Evolutionary conservation across 2,329 filamentous ascomycete species (phyloP).

Genomic region (Apiospora koreana): DNA sequence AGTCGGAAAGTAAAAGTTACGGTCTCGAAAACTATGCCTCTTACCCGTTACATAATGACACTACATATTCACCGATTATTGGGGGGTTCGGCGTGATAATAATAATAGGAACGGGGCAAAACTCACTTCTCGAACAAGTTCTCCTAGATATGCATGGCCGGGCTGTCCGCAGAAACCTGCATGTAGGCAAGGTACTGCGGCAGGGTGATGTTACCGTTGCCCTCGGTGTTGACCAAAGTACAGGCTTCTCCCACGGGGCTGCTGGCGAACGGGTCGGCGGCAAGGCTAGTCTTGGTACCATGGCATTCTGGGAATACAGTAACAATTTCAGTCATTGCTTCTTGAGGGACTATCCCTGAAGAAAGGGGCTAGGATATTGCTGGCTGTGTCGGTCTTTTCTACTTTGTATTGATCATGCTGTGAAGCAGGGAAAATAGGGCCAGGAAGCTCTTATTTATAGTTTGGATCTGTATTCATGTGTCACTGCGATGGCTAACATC

Average conservation of each 20-base stretch:
- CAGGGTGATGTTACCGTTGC: neutral
- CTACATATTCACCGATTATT: neutral
- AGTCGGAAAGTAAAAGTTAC: too few species aligned
- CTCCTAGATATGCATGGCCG: neutral
- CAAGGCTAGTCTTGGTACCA: neutral
- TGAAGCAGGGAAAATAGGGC: neutral
- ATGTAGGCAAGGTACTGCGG: conserved; percentile 5
- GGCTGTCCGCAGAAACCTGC: neutral
- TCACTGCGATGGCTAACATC: too few species aligned
- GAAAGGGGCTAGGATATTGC: neutral
- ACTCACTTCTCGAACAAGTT: conserved; percentile 10
- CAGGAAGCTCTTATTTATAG: too few species aligned
- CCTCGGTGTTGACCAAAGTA: neutral
- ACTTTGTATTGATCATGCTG: neutral
- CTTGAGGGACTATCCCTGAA: too few species aligned
- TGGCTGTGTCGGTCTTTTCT: neutral
- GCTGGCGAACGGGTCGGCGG: neutral
- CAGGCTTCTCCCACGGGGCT: neutral
- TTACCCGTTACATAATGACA: neutral
- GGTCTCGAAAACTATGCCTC: too few species aligned
- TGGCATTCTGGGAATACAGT: neutral
- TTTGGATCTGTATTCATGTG: too few species aligned
- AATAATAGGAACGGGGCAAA: neutral
- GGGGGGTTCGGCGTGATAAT: neutral
- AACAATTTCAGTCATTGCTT: neutral